phyloP scores from a whole-genome alignment of 1,284 basidiomycete genomes.

The Phellinidium pouzarii region DNA sequence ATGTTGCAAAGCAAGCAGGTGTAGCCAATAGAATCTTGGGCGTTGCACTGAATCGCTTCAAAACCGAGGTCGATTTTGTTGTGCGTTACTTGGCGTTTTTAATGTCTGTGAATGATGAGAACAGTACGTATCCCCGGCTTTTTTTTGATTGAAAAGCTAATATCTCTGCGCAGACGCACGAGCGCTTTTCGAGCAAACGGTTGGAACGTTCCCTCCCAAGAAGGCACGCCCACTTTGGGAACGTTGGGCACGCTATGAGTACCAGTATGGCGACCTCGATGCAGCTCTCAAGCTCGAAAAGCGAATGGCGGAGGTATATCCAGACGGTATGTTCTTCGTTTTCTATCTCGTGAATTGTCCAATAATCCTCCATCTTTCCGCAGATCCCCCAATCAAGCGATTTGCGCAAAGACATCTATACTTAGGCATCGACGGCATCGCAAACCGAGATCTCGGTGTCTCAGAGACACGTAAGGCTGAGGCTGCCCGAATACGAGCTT shows the following conservation, averaged over 20 bases:
- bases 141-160: conserved; percentile 15
- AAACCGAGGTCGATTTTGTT: conserved; percentile 81
- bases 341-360: background rate
- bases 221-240: conserved; percentile 88
- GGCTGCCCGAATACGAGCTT: conserved; percentile 23
- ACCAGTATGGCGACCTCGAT: conserved; percentile 90
- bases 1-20: conserved; percentile 80
- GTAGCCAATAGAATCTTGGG: conserved; percentile 93
- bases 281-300: conserved; percentile 86
- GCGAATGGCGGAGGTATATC: conserved; percentile 83
- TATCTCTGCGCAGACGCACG: conserved; percentile 67
- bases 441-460: conserved; percentile 82
- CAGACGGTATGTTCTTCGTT: conserved; percentile 50
- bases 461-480: conserved; percentile 22
- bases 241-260: conserved; percentile 92
- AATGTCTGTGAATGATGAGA: conserved; percentile 92
- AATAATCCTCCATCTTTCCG: background rate
- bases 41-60: conserved; percentile 84
- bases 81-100: conserved; percentile 89
- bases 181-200: conserved; percentile 88
- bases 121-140: conserved; percentile 53
- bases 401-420: conserved; percentile 91
- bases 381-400: conserved; percentile 86
- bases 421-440: conserved; percentile 83
- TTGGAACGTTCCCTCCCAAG: conserved; percentile 73